Evolutionary conservation across 768 basidiomycete species (phyloP), one percentile per base, ranked within the genome.

Genomic region (Tricholomella constricta): DNA sequence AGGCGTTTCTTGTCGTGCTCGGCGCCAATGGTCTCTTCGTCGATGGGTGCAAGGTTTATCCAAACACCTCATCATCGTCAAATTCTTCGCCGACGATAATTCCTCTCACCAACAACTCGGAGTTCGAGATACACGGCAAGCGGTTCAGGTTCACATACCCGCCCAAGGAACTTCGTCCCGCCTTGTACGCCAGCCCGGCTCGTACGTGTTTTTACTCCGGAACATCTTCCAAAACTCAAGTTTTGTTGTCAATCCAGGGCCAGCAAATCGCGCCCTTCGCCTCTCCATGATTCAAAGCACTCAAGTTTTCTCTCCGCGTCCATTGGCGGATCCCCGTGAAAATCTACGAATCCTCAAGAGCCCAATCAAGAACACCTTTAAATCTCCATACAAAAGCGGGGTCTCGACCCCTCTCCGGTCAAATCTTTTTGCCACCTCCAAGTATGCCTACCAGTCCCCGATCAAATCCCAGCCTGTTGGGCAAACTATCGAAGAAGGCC

Each of bases 261-360:
- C 62, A 19, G 63, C 65, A 20, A 74, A 75, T 45, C 75, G 81
- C 19, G 75, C 79, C 2, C 75, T 86, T 2, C 81, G 88, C 25
- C 77, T 91, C 54, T 88, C 86, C 2, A 87, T 91, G 85, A 88
- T 91, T 29, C 76, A 83, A 22, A 83, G 82, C 49, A 86, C 86
- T 0, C 81, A 88, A 59, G 86, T 91, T 4, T 88, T 89, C 67
- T 81, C 82, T 1, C 89, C 88, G 1, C 68, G 80, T 3, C 85
- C 84, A 0, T 83, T 80, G 31, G 66, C 69, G 3, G 78, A 86
- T 60, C 83, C 86, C 2, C 69, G 73, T 26, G 83, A 83, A 64
- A 88, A 88, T 55, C 75, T 90, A 1, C 75, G 80, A 7, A 72
- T 87, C 27, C 74, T 90, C 3, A 80, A 84, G 62, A 83, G 77